A percentile compares a stretch with the other conserved stretches of the same genome.
Conservation (phyloP, 331 rosid genomes). For the Malus hybrid region DNA sequence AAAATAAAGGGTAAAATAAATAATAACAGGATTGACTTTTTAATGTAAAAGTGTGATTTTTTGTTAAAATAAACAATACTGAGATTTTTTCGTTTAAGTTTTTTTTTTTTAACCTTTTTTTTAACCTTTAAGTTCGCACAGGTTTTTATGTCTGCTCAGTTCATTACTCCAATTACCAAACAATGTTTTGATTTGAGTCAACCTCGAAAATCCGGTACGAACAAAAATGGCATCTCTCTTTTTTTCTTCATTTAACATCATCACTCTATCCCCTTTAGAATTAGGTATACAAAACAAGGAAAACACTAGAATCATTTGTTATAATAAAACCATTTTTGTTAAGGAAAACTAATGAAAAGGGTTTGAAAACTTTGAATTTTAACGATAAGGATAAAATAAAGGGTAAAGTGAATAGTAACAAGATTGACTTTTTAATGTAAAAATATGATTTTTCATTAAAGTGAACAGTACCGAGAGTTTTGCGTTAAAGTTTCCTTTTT, state of each 20-base stretch:
- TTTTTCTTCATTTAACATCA: not conserved
- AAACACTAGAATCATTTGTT: not conserved
- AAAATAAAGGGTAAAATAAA: too few species aligned
- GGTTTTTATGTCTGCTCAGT: not conserved
- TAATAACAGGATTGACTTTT: accelerated
- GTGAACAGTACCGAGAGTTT: too few species aligned
- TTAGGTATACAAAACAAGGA: too few species aligned
- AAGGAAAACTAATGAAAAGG: too few species aligned
- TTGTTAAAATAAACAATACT: accelerated
- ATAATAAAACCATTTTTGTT: too few species aligned
- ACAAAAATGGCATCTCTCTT: not conserved
- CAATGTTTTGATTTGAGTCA: slow-evolving; percentile 16
- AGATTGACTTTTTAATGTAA: too few species aligned
- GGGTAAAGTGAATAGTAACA: too few species aligned
- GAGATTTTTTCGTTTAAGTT: accelerated
- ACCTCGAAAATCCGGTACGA: slow-evolving; percentile 10
- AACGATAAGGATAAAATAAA: too few species aligned
- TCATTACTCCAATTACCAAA: slow-evolving; percentile 1
- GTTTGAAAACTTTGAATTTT: too few species aligned
- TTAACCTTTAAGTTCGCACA: not conserved
- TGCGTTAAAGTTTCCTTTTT: too few species aligned
- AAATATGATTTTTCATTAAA: too few species aligned
- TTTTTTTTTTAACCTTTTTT: not conserved
- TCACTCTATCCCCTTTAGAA: not conserved
- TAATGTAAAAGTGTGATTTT: too few species aligned